phyloP scores from a whole-genome alignment of 1,284 basidiomycete genomes.

The Heterobasidion occidentale region DNA sequence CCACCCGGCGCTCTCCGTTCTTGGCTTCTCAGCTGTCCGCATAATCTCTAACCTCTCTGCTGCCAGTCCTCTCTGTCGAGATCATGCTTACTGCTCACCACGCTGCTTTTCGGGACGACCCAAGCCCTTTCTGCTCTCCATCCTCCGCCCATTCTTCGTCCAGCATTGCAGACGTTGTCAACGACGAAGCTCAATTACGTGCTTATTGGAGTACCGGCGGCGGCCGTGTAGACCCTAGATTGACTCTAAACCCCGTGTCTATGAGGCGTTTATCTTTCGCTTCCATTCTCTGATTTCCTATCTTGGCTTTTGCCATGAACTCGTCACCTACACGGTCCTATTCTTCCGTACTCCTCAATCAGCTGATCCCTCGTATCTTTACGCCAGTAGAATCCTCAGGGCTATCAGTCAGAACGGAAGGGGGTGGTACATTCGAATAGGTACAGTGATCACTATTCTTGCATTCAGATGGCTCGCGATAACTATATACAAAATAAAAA shows the following conservation, averaged over 20 bases:
- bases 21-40: no score
- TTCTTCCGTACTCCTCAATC: background rate
- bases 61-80: no score
- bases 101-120: no score
- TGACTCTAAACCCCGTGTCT: background rate
- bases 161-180: no score
- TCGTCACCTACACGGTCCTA: background rate
- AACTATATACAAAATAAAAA: slow-evolving; percentile 4
- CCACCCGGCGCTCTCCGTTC: no score
- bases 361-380: background rate
- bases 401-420: background rate
- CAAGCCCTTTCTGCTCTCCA: no score
- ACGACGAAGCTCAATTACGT: no score
- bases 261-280: background rate
- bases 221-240: no score
- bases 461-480: background rate
- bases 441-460: background rate
- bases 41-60: no score
- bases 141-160: no score
- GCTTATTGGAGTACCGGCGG: no score
- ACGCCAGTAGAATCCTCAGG: background rate
- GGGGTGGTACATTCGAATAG: background rate
- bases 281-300: background rate
- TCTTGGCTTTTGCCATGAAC: background rate
- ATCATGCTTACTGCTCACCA: no score